Base-by-base conservation (phyloP, 306 rosid genomes). In the Heteromeles arbutifolia region DNA sequence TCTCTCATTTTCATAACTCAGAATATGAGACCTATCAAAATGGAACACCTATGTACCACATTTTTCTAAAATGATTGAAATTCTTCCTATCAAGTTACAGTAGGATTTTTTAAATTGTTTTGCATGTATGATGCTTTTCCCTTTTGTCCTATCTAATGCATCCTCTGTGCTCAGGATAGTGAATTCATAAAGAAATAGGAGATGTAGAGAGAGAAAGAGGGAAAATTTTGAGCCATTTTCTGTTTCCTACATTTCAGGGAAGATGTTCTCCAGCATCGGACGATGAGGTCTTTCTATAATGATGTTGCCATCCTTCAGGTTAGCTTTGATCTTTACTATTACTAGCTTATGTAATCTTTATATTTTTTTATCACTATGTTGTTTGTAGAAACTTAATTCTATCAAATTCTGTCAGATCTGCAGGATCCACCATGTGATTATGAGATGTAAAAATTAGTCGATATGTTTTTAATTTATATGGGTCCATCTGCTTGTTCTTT, bases 291-390 rank as follows among this genome's bases (percentile, higher is more conserved):
- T 61, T 92, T 96, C 80, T 92, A 90, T 89, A 80, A 61, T 52
- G 96, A 89, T 65, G 96, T 92, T 74, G 82, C 84, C 80, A 73
- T 84, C 78, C 97, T 96, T 76, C 99, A 92, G 97, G 98, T 96
- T 82, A 74, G 61, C 59, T 75, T 75, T 68, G 12, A 22, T 71
- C 79, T 83, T 81, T 31, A 2, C 28, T 75, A 37, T 17, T 70
- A 54, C 45, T 52, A 10, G 19, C 24, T 73, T 68, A 48, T 73
- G 32, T 63, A 41, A 13, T 77, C n/a, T 21, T 26, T 68, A 24
- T 7, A 9, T 31, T 34, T 17, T 77, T 26, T 31, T 43, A 32
- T 73, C 31, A 44, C 70, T 69, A 15, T 34, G 66, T 8, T 6
- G 17, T 34, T 10, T 34, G 2, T 31, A 34, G 24, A n/a, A n/a